Evolutionary conservation across 2,329 filamentous ascomycete species (phyloP), one percentile per base, ranked within the genome.

Genomic region (Xylaria sp.): DNA sequence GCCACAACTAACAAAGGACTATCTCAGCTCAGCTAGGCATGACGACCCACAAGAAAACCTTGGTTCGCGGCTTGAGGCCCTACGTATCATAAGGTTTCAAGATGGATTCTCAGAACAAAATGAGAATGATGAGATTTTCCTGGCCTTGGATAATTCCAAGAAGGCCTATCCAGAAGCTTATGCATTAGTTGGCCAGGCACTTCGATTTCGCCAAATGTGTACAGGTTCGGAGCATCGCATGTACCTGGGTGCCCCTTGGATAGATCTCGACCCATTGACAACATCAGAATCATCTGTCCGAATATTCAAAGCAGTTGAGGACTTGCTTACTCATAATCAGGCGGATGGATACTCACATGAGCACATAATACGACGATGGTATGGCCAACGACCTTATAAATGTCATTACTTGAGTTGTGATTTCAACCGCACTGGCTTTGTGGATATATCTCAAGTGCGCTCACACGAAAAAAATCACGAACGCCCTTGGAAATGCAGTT

Each of bases 341-440:
- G 39, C n/a, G 27, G 27, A 22, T 22, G 39, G 17, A 47, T 4
- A 58, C n/a, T 20, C 13, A 20, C 25, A 44, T 31, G 7, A 50
- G 5, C 5, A 51, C 1, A 59, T 17, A 15, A 47, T 65, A 27
- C 29, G 6, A 29, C 51, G 29, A 58, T 55, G 47, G 53, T 59
- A 66, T 27, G 63, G 66, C 27, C 36, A 33, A n/a, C 42, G 17
- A 25, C 57, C 49, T 36, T 63, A 49, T n/a, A 66, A 64, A n/a
- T 69, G 67, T 22, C n/a, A 39, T 2, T 61, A 55, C 22, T 17
- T 62, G 10, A n/a, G 55, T 22, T 67, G 64, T 20, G 11, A n/a
- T 7, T 61, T 50, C 36, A 47, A 17, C 15, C 58, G 59, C 1
- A n/a, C 38, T 2, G 66, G 63, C 11, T 70, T 70, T n/a, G 10